Evolutionary conservation across 805 yeast genomes (phyloP), one percentile per base, ranked within the genome.

Genomic region (Wickerhamomyces kurtzmanii): DNA sequence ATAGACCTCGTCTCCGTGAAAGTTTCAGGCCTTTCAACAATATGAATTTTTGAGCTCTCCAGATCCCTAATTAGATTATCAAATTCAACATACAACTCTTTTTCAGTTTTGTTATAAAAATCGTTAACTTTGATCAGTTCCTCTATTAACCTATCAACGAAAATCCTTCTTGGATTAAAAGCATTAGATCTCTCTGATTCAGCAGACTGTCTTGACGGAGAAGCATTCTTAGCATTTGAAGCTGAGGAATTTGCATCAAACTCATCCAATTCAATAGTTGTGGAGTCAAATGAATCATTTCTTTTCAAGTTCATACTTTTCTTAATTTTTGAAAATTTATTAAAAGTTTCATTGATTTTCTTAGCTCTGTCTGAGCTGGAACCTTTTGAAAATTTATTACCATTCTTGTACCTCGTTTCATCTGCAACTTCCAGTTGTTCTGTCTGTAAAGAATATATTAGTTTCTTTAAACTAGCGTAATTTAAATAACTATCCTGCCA

Each of bases 401-500:
- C n/a, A n/a, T n/a, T n/a, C n/a, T n/a, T n/a, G n/a, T n/a, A n/a
- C n/a, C n/a, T n/a, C n/a, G n/a, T n/a, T n/a, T n/a, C n/a, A n/a
- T n/a, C n/a, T n/a, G n/a, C n/a, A n/a, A n/a, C n/a, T n/a, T n/a
- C 43, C 22, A 53, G 26, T 20, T 49, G 49, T 28, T 54, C 51
- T 13, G 62, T 59, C 36, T 73, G 79, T 20, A 76, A 56, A 35
- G 61, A 54, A 43, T 76, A 75, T 20, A 75, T 66, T 17, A 61
- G 43, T 41, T 73, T 71, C 43, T 76, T 76, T 38, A 76, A 50
- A 8, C 62, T 61, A 6, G 71, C 68, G 45, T 78, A 78, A 45
- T 82, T 78, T 33, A 87, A 62, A 47, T 86, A 86, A 42, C 76
- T 74, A 29, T 71, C 75, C 47, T 78, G 81, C 96, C 96, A 86